phyloP scores from a whole-genome alignment of 2,329 filamentous ascomycete genomes.

The Aspergillus japonicus region DNA sequence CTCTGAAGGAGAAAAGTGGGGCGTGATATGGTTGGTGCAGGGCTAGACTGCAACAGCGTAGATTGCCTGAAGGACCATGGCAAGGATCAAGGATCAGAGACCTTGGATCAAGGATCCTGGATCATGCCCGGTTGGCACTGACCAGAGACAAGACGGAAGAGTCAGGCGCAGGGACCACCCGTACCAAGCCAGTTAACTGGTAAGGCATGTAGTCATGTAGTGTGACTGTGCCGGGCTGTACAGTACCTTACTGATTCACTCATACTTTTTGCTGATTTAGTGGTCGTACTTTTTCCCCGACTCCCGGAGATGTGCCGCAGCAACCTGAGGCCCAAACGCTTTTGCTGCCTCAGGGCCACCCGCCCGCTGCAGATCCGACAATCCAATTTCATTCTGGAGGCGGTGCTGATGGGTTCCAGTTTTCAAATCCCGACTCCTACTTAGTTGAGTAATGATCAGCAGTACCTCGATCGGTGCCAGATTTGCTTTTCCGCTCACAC shows the following conservation, averaged over 20 bases:
- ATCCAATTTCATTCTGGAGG: background rate
- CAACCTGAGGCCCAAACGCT: background rate
- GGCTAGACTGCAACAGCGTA: conserved; percentile 1
- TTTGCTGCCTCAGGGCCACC: background rate
- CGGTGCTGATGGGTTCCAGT: background rate
- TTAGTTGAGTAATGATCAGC: conserved; percentile 3
- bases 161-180: background rate
- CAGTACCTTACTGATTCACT: background rate
- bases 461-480: conserved; percentile 5
- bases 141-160: background rate
- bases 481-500: conserved; percentile 5
- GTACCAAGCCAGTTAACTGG: background rate
- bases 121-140: background rate
- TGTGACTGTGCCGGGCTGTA: no score
- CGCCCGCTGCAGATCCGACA: background rate
- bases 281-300: background rate
- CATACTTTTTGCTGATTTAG: no score
- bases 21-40: background rate
- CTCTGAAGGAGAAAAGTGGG: background rate
- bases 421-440: conserved; percentile 4
- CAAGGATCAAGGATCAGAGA: background rate
- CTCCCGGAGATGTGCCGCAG: no score
- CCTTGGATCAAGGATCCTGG: conserved; percentile 1
- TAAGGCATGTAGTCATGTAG: background rate
- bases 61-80: conserved; percentile 3